Base-by-base conservation (phyloP, 2,329 filamentous ascomycete species). In the Reticulascus tulasneorum region DNA sequence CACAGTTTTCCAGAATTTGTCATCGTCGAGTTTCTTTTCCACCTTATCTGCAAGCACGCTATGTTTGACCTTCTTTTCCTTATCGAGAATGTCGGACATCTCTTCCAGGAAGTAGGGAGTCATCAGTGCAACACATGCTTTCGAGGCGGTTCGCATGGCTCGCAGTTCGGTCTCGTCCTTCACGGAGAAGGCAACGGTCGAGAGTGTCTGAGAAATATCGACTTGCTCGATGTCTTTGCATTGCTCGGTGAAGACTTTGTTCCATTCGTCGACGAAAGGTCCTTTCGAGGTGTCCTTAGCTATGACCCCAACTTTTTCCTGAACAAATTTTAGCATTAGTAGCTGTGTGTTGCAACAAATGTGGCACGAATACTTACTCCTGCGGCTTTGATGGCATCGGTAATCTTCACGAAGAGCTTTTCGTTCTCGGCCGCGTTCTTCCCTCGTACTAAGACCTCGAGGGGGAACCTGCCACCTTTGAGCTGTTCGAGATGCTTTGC, bases 41-140 rank as follows among this genome's bases (percentile, higher is more conserved):
- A 98, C 84, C 62, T 90, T 93, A 52, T 87, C 81, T n/a, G 86
- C 82, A 7, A 98, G 75, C 3, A 76, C 75, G 47, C 83, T 86
- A 64, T 98, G 93, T 46, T 89, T 93, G 56, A 97, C 88, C 58
- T 95, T 95, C 71, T 95, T 96, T 62, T 97, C 94, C 49, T 90
- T 84, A 55, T 98, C 93, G 42, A 98, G 79, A 34, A 97, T 84
- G 50, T 86, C 84, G 33, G 91, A 95, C 90, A 98, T 97, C 60
- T 96, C 90, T 56, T 98, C 93, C 47, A 98, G 82, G 60, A 97
- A 97, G 63, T 93, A 98, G 41, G 91, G 88, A 33, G 88, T 88
- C 82, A 97, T 94, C 42, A 97, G 71, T 40, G 89, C 90, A 47
- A 94, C 91, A 50, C 90, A 96, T 29, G 93, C 91, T 56, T 93